Percentiles rank a stretch among this genome's conserved stretches.
These are phyloP conservation scores for Rhodotorula glutinis DNA, from an alignment of 1,284 basidiomycete genomes.

Conservation along the genomic window DNA sequence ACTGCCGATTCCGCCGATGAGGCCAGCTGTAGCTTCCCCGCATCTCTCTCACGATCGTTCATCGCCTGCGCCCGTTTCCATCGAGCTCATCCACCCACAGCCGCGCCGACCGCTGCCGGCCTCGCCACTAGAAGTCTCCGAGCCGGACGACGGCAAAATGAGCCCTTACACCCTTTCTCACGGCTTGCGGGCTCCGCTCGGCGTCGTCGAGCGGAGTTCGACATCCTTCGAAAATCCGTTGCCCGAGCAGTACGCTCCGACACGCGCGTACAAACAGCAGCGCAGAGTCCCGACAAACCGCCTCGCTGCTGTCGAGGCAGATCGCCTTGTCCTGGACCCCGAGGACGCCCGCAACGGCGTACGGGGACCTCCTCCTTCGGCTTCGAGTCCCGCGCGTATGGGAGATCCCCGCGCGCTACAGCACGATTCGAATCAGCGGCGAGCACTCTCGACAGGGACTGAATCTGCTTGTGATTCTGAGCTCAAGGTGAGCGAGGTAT, in stretches of 20 bases:
- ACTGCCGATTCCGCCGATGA: conserved; percentile 15
- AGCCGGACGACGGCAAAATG: not conserved
- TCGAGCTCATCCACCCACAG: conserved; percentile 10
- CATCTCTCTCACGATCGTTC: not conserved
- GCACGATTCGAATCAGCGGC: too few species aligned
- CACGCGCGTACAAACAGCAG: not conserved
- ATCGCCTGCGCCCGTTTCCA: not conserved
- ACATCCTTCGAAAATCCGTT: conserved; percentile 18
- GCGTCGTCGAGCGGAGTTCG: conserved; percentile 1
- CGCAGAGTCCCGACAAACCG: conserved; percentile 2
- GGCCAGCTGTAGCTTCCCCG: too few species aligned
- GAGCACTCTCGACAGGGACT: too few species aligned
- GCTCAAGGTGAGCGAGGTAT: too few species aligned
- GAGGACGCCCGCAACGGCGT: not conserved
- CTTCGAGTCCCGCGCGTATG: conserved; percentile 9
- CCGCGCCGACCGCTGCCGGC: conserved; percentile 15
- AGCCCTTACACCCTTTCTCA: too few species aligned
- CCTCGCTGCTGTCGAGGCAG: too few species aligned
- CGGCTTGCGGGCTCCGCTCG: not conserved
- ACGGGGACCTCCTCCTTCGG: too few species aligned
- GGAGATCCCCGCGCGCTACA: conserved; percentile 5
- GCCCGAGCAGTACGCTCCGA: conserved; percentile 17
- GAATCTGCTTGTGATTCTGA: too few species aligned
- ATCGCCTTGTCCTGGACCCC: not conserved
- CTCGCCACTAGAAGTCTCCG: not conserved